Conservation (phyloP, 352 stramenopile genomes). For the Pythium volutum region DNA sequence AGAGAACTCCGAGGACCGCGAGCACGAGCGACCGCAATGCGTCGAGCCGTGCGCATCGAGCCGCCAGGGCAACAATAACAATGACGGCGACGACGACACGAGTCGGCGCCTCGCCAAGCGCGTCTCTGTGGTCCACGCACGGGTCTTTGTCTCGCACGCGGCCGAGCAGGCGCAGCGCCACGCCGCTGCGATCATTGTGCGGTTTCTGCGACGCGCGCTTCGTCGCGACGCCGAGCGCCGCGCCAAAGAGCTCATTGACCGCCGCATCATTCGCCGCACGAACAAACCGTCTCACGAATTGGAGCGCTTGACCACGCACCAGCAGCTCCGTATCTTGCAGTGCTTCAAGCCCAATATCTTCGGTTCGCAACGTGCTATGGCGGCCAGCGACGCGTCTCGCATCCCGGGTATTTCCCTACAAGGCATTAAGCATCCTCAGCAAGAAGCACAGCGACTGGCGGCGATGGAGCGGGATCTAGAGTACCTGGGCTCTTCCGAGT, state of each 20-base stretch:
- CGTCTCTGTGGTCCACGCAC: conserved; percentile 17
- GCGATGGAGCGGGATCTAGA: conserved; percentile 11
- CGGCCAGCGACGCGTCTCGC: not conserved
- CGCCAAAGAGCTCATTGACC: conserved; percentile 30
- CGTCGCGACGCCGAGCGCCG: conserved; percentile 30
- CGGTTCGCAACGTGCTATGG: conserved; percentile 11
- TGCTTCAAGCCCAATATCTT: conserved; percentile 66
- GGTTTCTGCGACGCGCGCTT: conserved; percentile 44
- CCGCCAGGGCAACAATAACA: not conserved
- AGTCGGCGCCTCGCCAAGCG: conserved; percentile 1
- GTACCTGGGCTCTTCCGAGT: conserved; percentile 12
- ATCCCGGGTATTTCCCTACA: conserved; percentile 22
- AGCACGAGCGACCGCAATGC: not conserved
- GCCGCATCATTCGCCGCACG: conserved; percentile 27
- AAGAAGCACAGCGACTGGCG: conserved; percentile 7
- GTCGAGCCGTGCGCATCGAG: too few relatives aligned
- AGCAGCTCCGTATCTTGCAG: conserved; percentile 56
- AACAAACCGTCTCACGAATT: conserved; percentile 17
- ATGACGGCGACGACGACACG: not conserved
- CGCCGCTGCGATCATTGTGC: conserved; percentile 54
- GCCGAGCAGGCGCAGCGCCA: conserved; percentile 32
- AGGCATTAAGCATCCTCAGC: conserved; percentile 16
- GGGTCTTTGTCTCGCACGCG: conserved; percentile 3
- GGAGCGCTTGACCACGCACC: conserved; percentile 27
- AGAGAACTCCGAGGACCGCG: conserved; percentile 4